These are phyloP conservation scores for Stachybotrys echinatus DNA, from an alignment of 2,329 filamentous ascomycete species.

Conservation along the genomic window DNA sequence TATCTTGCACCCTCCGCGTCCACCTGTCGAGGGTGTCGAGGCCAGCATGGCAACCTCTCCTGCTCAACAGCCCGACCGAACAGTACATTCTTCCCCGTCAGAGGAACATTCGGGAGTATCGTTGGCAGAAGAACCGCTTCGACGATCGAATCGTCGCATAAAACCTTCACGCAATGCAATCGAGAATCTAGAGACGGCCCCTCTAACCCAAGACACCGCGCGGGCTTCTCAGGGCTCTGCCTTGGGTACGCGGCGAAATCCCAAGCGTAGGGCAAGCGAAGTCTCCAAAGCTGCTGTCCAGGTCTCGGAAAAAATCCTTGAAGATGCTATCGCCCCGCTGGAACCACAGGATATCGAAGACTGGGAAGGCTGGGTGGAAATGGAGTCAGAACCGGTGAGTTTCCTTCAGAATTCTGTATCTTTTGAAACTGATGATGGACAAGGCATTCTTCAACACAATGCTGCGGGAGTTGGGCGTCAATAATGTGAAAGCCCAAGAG, in stretches of 20 bases:
- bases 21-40: no score
- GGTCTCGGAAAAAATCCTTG: slow-evolving; percentile 34
- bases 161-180: not conserved
- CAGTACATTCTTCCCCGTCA: not conserved
- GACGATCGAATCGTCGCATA: slow-evolving; percentile 4
- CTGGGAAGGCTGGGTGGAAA: slow-evolving; percentile 73
- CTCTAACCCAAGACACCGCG: not conserved
- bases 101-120: not conserved
- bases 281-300: slow-evolving; percentile 19
- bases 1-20: no score
- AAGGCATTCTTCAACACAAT: slow-evolving; percentile 84
- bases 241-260: slow-evolving; percentile 24
- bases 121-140: not conserved
- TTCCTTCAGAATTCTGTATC: not conserved
- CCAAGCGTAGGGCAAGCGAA: slow-evolving; percentile 39
- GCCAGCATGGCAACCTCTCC: no score
- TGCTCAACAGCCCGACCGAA: not conserved
- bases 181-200: not conserved
- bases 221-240: not conserved
- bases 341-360: slow-evolving; percentile 46
- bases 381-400: slow-evolving; percentile 83
- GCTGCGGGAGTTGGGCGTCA: slow-evolving; percentile 71
- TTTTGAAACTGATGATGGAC: slow-evolving; percentile 7
- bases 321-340: slow-evolving; percentile 41
- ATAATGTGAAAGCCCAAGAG: slow-evolving; percentile 69